Evolutionary conservation across 352 stramenopile genomes (phyloP).

Genomic region (Albugo laibachii): DNA sequence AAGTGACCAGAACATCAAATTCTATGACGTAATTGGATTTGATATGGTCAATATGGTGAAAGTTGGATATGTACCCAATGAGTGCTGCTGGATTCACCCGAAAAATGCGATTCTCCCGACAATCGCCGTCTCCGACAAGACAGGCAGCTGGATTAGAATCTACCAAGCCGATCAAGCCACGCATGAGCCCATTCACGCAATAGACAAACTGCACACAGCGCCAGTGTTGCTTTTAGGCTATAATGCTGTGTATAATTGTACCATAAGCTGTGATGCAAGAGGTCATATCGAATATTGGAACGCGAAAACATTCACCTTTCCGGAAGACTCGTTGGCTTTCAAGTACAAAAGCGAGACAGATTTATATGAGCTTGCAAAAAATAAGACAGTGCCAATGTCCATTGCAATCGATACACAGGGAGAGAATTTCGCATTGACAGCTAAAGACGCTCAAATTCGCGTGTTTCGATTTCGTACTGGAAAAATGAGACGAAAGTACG

Average conservation of each 20-base stretch:
- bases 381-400: conserved; percentile 62
- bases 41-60: conserved; percentile 96
- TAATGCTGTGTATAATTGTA: conserved; percentile 61
- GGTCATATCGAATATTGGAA: conserved; percentile 93
- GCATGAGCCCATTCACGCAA: conserved; percentile 26
- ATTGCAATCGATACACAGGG: conserved; percentile 56
- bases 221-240: conserved; percentile 82
- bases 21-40: conserved; percentile 97
- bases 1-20: conserved; percentile 89
- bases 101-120: conserved; percentile 29
- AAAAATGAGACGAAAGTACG: conserved; percentile 78
- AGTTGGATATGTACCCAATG: conserved; percentile 39
- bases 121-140: conserved; percentile 58
- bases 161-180: conserved; percentile 64
- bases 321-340: conserved; percentile 32
- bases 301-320: conserved; percentile 29
- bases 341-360: conserved; percentile 93
- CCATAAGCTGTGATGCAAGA: conserved; percentile 83
- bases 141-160: conserved; percentile 45
- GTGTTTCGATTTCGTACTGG: conserved; percentile 76
- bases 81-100: conserved; percentile 53
- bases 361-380: conserved; percentile 90
- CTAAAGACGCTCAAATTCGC: conserved; percentile 77
- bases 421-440: conserved; percentile 66
- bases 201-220: conserved; percentile 79